Evolutionary conservation across 78 protist species (phyloP).

Genomic region (Protostelium mycophagum): DNA sequence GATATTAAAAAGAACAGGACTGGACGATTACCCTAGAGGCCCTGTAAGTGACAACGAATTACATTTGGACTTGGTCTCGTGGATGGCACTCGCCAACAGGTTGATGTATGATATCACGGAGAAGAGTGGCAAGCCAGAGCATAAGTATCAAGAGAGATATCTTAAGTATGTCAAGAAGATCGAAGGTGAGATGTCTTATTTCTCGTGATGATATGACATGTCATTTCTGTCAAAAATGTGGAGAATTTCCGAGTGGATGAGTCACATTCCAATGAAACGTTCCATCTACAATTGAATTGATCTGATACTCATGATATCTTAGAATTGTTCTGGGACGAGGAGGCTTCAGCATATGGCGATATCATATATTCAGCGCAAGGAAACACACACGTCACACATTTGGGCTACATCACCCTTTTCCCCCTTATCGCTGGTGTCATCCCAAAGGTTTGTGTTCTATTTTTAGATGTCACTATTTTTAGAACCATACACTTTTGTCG

Average conservation of each 20-base stretch:
- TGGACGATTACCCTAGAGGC: constrained; percentile 89
- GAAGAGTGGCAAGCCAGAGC: background rate
- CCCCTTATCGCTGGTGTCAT: constrained; percentile 3
- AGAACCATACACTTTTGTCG: too few relatives aligned
- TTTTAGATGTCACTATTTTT: too few relatives aligned
- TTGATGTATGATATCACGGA: constrained; percentile 3
- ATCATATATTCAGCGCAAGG: background rate
- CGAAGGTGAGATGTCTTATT: background rate
- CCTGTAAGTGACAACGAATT: constrained; percentile 31
- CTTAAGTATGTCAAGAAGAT: background rate
- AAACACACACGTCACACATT: background rate
- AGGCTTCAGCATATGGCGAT: background rate
- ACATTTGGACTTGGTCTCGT: constrained; percentile 80
- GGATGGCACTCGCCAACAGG: constrained; percentile 68
- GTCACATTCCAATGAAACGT: too few relatives aligned
- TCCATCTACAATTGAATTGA: too few relatives aligned
- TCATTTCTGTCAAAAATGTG: too few relatives aligned
- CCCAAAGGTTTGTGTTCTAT: too few relatives aligned
- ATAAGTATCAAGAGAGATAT: background rate
- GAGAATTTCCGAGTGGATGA: background rate
- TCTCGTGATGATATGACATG: too few relatives aligned
- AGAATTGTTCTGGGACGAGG: background rate
- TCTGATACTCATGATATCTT: too few relatives aligned
- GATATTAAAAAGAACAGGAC: constrained; percentile 12
- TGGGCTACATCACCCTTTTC: constrained; percentile 11